Evolutionary conservation across 495 filamentous ascomycete genomes (phyloP), one percentile per base, ranked within the genome.

Genomic region (Pseudevernia furfuracea): DNA sequence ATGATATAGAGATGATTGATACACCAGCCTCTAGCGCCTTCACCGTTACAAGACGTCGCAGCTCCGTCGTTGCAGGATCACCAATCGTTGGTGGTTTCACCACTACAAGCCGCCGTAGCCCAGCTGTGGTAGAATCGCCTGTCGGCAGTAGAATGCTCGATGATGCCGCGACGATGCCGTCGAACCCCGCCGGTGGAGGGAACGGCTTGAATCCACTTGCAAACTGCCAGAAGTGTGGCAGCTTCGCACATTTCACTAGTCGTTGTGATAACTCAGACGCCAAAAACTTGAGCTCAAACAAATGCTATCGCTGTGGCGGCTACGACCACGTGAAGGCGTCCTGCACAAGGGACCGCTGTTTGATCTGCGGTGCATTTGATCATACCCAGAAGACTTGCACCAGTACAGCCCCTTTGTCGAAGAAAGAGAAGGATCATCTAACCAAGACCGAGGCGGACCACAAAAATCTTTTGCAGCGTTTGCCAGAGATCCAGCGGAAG

Each of bases 1-100:
- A 72, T 55, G 77, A 83, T 38, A 70, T 79, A 32, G 77, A 81
- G 58, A 84, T 82, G 82, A 41, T 65, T 19, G 79, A 83, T 63
- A 70, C 71, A 28, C 67, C 62, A 36, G 57, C 41, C 23, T 28
- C 59, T 5, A 62, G 59, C 38, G 60, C 38, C 14, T 58, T 55
- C 41, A 65, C 23, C 11, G 14, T n/a, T 38, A 32, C 5, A 61
- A 73, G 17, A 46, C 73, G 14, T 71, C 74, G 63, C 68, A 73
- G 43, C 70, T 74, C 21, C 68, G 72, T 10, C 74, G 72, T 8
- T 38, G 53, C 61, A 44, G 72, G 25, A 53, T n/a, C 46, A 30
- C 37, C 52, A n/a, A 36, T 21, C 36, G 41, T 25, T 38, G 41
- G 19, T 30, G 30, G 25, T 17, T 14, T 14, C 25, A 30, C 48